Evolutionary conservation across 352 stramenopile genomes (phyloP), one percentile per base, ranked within the genome.

Genomic region (Phytophthora chlamydospora): DNA sequence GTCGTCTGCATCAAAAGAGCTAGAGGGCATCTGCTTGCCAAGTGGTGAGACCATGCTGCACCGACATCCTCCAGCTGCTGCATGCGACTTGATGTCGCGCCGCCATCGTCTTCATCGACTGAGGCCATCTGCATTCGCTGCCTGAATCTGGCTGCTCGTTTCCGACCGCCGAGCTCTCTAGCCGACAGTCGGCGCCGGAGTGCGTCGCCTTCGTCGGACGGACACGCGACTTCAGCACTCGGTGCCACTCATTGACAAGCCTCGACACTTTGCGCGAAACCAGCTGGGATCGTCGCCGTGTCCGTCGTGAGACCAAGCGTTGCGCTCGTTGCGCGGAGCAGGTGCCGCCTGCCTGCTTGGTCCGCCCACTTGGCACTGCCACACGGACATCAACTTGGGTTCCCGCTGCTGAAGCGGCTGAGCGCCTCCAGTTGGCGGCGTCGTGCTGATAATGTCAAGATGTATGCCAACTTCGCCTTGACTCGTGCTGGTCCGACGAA

Each of bases 401-500:
- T 36, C 6, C 41, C 33, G 8, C 17, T 19, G 17, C 19, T 17
- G 12, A 24, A 11, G 19, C 17, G 14, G 17, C 19, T 29, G 41
- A 24, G 21, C 21, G 21, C 21, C 21, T 45, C 40, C 40, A 45
- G 40, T 16, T 45, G 40, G 21, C 21, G 21, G 21, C 21, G 21
- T 24, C 21, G 21, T 24, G 21, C n/a, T n/a, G n/a, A n/a, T n/a
- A n/a, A n/a, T n/a, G n/a, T n/a, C n/a, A n/a, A n/a, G n/a, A n/a
- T n/a, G n/a, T n/a, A n/a, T n/a, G n/a, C n/a, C n/a, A n/a, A 49
- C 35, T 43, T 35, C 7, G 19, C 21, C 21, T 41, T 31, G n/a
- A 35, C 13, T 17, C 60, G 45, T 68, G 39, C 60, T 63, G 60
- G 32, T 55, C 54, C 11, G 24, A 11, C 35, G 29, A 12, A 54